phyloP scores from a whole-genome alignment of 306 rosid species.

The Purshia tridentata region DNA sequence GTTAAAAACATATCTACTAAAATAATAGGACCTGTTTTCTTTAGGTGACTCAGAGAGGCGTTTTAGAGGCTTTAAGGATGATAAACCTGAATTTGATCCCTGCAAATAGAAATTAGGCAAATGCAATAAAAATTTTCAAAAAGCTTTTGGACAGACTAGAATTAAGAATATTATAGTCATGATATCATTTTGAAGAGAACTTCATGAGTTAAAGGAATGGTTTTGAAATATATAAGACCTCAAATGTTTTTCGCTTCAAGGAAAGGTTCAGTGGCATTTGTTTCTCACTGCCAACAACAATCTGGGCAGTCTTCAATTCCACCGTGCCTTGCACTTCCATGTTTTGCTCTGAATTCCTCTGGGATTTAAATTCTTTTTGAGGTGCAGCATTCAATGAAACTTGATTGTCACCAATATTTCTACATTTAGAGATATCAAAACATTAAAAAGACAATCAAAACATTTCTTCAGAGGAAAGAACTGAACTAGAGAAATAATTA shows the following conservation, averaged over 20 bases:
- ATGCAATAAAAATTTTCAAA: conserved; percentile 15
- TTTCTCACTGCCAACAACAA: conserved; percentile 39
- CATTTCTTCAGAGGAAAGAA: conserved; percentile 11
- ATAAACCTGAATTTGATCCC: conserved; percentile 57
- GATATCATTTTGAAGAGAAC: conserved; percentile 10
- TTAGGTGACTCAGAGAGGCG: conserved; percentile 51
- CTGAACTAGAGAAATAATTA: conserved; percentile 15
- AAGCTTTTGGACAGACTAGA: conserved; percentile 10
- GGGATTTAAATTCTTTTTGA: conserved; percentile 37
- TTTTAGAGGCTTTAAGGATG: conserved; percentile 56
- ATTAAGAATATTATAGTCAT: conserved; percentile 11
- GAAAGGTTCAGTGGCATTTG: conserved; percentile 31
- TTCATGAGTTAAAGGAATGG: conserved; percentile 4
- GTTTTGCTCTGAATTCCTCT: conserved; percentile 30
- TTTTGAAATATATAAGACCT: conserved; percentile 43
- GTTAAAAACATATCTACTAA: not conserved
- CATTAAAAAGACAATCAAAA: conserved; percentile 20
- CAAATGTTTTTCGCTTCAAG: conserved; percentile 63
- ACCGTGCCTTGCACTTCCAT: conserved; percentile 34
- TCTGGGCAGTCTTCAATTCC: conserved; percentile 37
- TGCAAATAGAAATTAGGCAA: conserved; percentile 39
- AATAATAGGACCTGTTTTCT: conserved; percentile 54
- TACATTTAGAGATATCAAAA: conserved; percentile 26
- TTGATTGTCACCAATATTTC: conserved; percentile 41
- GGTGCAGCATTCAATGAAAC: conserved; percentile 34